Percentiles rank a stretch among this genome's conserved stretches.
phyloP scores from a whole-genome alignment of 495 filamentous ascomycete genomes.

The Aspergillus homomorphus region DNA sequence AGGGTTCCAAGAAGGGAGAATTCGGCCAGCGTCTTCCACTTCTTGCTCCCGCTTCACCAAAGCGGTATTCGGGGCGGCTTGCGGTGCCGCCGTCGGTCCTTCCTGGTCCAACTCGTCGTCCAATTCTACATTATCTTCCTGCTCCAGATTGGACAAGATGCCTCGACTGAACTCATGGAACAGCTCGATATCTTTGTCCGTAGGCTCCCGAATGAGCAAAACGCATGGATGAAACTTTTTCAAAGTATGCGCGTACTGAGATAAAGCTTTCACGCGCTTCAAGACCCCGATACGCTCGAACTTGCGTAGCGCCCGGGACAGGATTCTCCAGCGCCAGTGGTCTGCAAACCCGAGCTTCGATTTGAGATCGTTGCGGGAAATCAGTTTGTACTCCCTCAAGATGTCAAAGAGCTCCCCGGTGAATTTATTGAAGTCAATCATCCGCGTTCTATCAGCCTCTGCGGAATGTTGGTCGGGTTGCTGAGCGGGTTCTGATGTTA shows the following conservation, averaged over 20 bases:
- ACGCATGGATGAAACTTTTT: conserved; percentile 55
- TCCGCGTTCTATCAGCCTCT: conserved; percentile 7
- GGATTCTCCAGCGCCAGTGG: conserved; percentile 61
- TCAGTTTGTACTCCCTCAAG: conserved; percentile 42
- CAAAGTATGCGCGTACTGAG: conserved; percentile 34
- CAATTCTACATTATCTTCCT: conserved; percentile 37
- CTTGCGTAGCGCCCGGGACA: conserved; percentile 66
- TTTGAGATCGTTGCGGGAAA: conserved; percentile 61
- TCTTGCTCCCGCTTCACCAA: conserved; percentile 26
- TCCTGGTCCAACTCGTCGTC: conserved; percentile 37
- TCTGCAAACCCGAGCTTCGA: conserved; percentile 56
- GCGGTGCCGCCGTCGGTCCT: background rate
- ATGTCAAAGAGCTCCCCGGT: conserved; percentile 45
- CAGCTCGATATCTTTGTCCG: conserved; percentile 57
- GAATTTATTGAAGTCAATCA: conserved; percentile 46
- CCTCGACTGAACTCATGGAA: conserved; percentile 44
- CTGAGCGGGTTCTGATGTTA: conserved; percentile 21
- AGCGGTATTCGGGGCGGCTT: conserved; percentile 18
- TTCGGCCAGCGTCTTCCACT: conserved; percentile 34
- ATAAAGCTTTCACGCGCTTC: conserved; percentile 62
- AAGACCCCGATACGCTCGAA: conserved; percentile 67
- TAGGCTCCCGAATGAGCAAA: conserved; percentile 72
- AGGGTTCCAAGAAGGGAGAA: conserved; percentile 54
- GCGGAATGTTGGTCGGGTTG: conserved; percentile 12
- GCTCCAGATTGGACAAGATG: conserved; percentile 31